Evolutionary conservation across 2,329 filamentous ascomycete genomes (phyloP), one percentile per base, ranked within the genome.

Genomic region (Alternaria sp.): DNA sequence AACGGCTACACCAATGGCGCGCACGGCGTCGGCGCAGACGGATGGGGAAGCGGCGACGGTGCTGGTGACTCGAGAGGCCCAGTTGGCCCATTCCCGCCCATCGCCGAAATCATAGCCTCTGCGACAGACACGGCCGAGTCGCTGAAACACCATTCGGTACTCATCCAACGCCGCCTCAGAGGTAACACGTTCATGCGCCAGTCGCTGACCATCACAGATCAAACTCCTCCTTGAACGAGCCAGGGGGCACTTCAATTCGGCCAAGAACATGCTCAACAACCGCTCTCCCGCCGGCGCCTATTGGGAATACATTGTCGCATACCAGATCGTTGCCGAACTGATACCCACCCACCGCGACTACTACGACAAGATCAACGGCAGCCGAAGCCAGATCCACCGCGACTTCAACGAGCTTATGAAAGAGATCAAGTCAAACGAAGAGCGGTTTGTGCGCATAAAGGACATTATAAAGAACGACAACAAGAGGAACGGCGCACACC

Each of bases 251-350:
- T 77, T 84, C 62, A 77, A 72, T 43, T 77, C 77, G 49, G 90
- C 92, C 40, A 86, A 89, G 56, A 83, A 85, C 60, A 71, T 89
- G 62, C 68, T 78, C 26, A 59, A 62, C 50, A 69, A 60, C 32
- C 76, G 78, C 40, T 32, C 86, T 87, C 64, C 80, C 83, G 93
- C 96, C 13, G 74, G 80, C 89, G 94, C 94, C 4, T 90, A 97
- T 59, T 88, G 91, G 67, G 92, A 97, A 65, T 98, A 95, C 75
- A 86, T 98, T 61, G 88, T 90, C 66, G 92, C 94, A 11, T 93
- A 87, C 63, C 89, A 93, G 61, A 91, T 97, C 59, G 87, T 91
- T 13, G 85, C 93, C 54, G 89, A 95, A 59, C 83, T 90, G 45
- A 90, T 98, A 25, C 91, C 92, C 3, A 85, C 85, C 36, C 93